Evolutionary conservation across 2,329 filamentous ascomycete genomes (phyloP).

Genomic region (Penicillium frequentans): DNA sequence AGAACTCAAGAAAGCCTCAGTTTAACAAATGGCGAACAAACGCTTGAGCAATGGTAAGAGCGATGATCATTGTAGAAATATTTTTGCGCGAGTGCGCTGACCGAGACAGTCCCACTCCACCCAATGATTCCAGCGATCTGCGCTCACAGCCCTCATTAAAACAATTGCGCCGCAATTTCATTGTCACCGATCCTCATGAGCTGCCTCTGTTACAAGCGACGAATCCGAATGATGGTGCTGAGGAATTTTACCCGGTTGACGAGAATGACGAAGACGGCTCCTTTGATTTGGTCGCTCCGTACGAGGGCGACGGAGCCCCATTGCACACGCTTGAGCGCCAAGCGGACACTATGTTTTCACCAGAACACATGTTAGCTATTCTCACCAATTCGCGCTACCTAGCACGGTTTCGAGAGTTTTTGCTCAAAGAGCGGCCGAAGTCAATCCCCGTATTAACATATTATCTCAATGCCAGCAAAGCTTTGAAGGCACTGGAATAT

Average conservation of each 20-base stretch:
- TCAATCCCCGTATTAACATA: slow-evolving; percentile 68
- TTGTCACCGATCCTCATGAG: slow-evolving; percentile 16
- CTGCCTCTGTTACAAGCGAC: slow-evolving; percentile 28
- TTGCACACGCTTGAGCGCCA: slow-evolving; percentile 60
- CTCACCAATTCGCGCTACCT: slow-evolving; percentile 64
- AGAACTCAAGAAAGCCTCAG: not conserved
- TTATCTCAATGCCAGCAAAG: slow-evolving; percentile 71
- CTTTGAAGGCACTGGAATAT: slow-evolving; percentile 68
- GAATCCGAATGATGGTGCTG: slow-evolving; percentile 26
- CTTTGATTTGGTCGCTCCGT: slow-evolving; percentile 37
- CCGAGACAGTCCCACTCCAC: slow-evolving; percentile 6
- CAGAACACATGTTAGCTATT: slow-evolving; percentile 64
- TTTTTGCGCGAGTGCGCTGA: not conserved
- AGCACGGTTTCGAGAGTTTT: slow-evolving; percentile 66
- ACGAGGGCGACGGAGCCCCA: slow-evolving; percentile 27
- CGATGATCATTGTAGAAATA: not conserved
- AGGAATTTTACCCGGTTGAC: slow-evolving; percentile 29
- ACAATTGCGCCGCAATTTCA: slow-evolving; percentile 23
- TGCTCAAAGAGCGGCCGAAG: slow-evolving; percentile 58
- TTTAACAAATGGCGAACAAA: not conserved
- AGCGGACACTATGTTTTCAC: slow-evolving; percentile 65
- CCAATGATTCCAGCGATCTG: slow-evolving; percentile 1
- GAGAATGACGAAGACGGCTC: slow-evolving; percentile 32
- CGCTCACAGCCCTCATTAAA: slow-evolving; percentile 20
- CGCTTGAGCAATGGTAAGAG: slow-evolving; percentile 3